These are phyloP conservation scores for Astragalus membranaceus DNA, from an alignment of 306 rosid species.

Conservation along the genomic window DNA sequence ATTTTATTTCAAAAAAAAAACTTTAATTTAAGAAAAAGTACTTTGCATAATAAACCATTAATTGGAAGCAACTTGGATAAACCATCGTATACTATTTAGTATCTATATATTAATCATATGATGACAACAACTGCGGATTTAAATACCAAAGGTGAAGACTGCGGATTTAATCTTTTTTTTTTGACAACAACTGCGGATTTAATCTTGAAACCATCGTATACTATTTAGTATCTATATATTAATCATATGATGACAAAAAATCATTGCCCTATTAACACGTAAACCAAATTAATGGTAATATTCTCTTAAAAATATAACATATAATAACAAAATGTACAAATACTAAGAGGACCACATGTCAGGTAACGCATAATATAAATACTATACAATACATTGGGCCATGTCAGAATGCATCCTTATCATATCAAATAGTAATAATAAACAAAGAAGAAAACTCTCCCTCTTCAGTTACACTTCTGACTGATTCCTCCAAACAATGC, in stretches of 20 bases:
- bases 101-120: too few relatives aligned
- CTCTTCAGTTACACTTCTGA: not conserved
- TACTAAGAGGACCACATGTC: not conserved
- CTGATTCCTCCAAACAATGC: not conserved
- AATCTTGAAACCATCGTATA: not conserved
- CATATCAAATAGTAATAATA: not conserved
- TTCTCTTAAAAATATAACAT: too few relatives aligned
- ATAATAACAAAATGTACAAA: too few relatives aligned
- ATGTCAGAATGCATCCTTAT: slow-evolving; percentile 2
- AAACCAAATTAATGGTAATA: not conserved
- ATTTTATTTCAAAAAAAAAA: too few relatives aligned
- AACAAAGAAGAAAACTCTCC: not conserved
- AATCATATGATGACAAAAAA: not conserved
- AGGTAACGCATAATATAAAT: not conserved
- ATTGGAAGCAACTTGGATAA: not conserved
- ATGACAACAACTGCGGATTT: not conserved
- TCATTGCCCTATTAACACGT: not conserved
- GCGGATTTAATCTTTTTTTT: too few relatives aligned
- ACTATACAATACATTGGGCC: not conserved
- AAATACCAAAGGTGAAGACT: too few relatives aligned
- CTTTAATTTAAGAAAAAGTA: too few relatives aligned
- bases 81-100: too few relatives aligned
- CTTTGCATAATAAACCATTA: too few relatives aligned
- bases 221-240: not conserved
- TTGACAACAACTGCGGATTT: too few relatives aligned